Percentiles rank a stretch among this genome's conserved stretches.
Evolutionary conservation across 2,329 filamentous ascomycete species (phyloP).

Genomic region (Botrytis byssoidea): DNA sequence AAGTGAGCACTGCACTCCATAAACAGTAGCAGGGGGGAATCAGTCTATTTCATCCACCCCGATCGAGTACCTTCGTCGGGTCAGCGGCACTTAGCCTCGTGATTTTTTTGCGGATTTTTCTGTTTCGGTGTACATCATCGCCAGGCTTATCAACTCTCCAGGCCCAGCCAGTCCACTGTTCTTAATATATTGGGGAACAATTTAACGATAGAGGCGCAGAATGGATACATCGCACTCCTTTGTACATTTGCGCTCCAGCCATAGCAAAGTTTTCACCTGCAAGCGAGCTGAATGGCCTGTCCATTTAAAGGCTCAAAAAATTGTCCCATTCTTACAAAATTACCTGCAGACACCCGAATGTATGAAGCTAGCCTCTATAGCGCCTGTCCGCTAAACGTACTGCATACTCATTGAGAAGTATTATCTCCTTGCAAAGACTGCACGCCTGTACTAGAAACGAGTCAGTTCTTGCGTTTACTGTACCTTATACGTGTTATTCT

Average conservation of each 20-base stretch:
- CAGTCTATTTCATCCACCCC: slow-evolving; percentile 1
- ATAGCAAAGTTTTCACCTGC: background rate
- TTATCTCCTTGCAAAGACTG: background rate
- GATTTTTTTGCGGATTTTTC: background rate
- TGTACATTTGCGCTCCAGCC: slow-evolving; percentile 9
- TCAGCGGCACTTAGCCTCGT: slow-evolving; percentile 14
- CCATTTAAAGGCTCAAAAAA: slow-evolving; percentile 1
- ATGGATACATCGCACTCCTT: background rate
- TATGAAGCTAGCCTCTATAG: background rate
- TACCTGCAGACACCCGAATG: slow-evolving; percentile 10
- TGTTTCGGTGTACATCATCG: background rate
- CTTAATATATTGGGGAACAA: background rate
- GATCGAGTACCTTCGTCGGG: slow-evolving; percentile 12
- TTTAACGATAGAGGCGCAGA: background rate
- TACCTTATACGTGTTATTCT: background rate
- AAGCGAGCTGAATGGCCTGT: slow-evolving; percentile 4
- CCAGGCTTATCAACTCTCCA: background rate
- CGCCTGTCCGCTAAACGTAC: background rate
- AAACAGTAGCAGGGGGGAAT: slow-evolving; percentile 4
- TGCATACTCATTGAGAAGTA: background rate
- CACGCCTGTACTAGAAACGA: background rate
- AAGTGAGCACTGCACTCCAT: slow-evolving; percentile 9
- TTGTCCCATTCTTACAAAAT: slow-evolving; percentile 8
- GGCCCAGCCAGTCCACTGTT: background rate
- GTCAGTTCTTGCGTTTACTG: background rate